Percentiles rank a stretch among this genome's conserved stretches.
Evolutionary conservation across 1,139 yeast genomes (phyloP).

Genomic region (Debaryomyces robertsiae): DNA sequence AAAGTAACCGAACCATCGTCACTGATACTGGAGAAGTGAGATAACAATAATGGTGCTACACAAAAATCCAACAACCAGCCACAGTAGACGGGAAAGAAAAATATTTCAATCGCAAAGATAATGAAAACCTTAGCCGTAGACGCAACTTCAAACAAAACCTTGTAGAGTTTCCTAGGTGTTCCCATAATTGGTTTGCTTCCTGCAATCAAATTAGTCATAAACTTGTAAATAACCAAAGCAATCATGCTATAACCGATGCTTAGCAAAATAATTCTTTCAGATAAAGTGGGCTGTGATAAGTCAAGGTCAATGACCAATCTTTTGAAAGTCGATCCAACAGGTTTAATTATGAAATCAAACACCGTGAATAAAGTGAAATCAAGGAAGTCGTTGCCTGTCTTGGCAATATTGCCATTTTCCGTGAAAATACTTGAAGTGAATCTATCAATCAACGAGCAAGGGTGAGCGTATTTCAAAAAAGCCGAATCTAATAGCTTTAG

Average conservation of each 20-base stretch:
- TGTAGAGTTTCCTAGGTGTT: slow-evolving; percentile 49
- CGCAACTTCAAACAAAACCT: slow-evolving; percentile 52
- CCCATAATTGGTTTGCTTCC: slow-evolving; percentile 51
- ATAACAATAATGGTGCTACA: slow-evolving; percentile 53
- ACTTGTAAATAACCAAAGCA: slow-evolving; percentile 27
- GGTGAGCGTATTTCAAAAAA: not conserved
- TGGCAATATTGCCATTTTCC: slow-evolving; percentile 6
- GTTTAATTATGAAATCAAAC: slow-evolving; percentile 17
- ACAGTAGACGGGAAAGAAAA: slow-evolving; percentile 83
- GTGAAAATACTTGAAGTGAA: slow-evolving; percentile 3
- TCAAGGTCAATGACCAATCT: slow-evolving; percentile 23
- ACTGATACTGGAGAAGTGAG: slow-evolving; percentile 17
- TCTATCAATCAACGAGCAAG: slow-evolving; percentile 3
- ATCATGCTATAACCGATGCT: slow-evolving; percentile 42
- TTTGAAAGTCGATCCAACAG: slow-evolving; percentile 20
- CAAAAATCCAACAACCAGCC: slow-evolving; percentile 79
- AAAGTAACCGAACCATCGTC: slow-evolving; percentile 17
- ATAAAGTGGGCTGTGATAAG: slow-evolving; percentile 21
- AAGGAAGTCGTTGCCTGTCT: slow-evolving; percentile 16
- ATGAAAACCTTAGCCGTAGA: slow-evolving; percentile 70
- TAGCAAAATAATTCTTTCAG: slow-evolving; percentile 39
- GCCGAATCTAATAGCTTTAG: slow-evolving; percentile 7
- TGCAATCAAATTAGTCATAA: slow-evolving; percentile 39
- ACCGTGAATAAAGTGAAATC: slow-evolving; percentile 15
- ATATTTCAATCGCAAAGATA: slow-evolving; percentile 76